Percentiles rank a stretch among this genome's conserved stretches.
Conservation (phyloP, 2,329 filamentous ascomycete species). For the Aureobasidium pullulans region DNA sequence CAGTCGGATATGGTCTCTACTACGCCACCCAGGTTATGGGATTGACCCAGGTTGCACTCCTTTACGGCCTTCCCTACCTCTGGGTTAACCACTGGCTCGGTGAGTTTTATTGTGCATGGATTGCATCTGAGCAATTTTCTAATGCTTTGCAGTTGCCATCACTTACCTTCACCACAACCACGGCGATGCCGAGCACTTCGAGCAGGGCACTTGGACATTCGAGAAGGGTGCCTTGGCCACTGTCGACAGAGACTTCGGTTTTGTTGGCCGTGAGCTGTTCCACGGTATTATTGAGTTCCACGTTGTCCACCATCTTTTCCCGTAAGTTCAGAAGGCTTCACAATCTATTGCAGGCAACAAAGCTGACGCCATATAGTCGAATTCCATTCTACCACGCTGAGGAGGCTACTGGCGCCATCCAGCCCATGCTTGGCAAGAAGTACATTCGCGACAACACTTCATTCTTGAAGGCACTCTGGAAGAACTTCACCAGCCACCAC, state of each 20-base stretch:
- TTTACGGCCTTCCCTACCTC: conserved; percentile 59
- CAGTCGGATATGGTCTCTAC: conserved; percentile 47
- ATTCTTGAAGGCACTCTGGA: conserved; percentile 76
- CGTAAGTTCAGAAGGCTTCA: conserved; percentile 27
- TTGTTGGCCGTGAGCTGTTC: conserved; percentile 58
- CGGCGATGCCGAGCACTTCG: conserved; percentile 49
- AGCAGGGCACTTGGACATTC: conserved; percentile 53
- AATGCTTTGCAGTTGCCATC: conserved; percentile 51
- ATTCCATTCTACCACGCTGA: conserved; percentile 57
- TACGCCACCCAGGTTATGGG: conserved; percentile 48
- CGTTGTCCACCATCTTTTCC: conserved; percentile 57
- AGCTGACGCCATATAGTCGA: conserved; percentile 13
- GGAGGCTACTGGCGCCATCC: conserved; percentile 52
- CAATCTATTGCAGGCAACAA: background rate
- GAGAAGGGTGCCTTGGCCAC: conserved; percentile 56
- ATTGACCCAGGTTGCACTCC: conserved; percentile 47
- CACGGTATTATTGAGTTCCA: conserved; percentile 58
- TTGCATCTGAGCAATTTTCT: background rate
- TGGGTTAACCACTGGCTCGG: conserved; percentile 67
- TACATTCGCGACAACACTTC: conserved; percentile 32
- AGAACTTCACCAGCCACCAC: conserved; percentile 73
- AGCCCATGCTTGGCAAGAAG: conserved; percentile 47
- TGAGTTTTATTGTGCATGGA: conserved; percentile 29
- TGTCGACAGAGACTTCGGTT: conserved; percentile 58
- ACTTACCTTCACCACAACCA: conserved; percentile 71